A percentile compares a stretch with the other conserved stretches of the same genome.
Evolutionary conservation across 805 yeast species (phyloP).

Genomic region (Komagataella kurtzmanii): DNA sequence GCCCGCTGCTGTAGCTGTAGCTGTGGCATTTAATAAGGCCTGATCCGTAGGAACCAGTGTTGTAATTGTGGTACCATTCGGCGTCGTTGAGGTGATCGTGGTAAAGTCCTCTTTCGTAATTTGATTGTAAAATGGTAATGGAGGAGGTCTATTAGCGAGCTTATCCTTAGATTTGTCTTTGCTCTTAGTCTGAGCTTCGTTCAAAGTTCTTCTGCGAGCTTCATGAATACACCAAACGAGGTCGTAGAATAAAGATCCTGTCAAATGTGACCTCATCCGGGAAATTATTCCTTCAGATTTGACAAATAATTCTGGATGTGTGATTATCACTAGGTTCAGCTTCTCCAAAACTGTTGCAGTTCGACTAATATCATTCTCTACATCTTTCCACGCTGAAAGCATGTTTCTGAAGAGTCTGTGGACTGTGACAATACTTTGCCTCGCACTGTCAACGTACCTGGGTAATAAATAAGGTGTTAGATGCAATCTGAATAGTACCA

Average conservation of each 20-base stretch:
- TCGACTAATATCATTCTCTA: constrained; percentile 81
- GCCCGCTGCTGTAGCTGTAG: constrained; percentile 43
- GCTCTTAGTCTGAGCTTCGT: constrained; percentile 12
- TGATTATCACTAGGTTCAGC: constrained; percentile 71
- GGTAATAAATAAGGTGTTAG: constrained; percentile 61
- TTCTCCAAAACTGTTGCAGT: constrained; percentile 87
- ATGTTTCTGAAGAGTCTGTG: constrained; percentile 82
- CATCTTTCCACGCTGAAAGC: constrained; percentile 81
- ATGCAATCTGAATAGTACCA: constrained; percentile 70
- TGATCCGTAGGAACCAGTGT: constrained; percentile 79
- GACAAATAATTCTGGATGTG: constrained; percentile 74
- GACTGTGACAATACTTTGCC: constrained; percentile 88
- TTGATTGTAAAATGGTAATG: constrained; percentile 83
- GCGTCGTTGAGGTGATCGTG: constrained; percentile 75
- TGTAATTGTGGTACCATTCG: constrained; percentile 85
- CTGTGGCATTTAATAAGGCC: constrained; percentile 52
- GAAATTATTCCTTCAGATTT: constrained; percentile 66
- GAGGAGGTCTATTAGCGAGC: constrained; percentile 28
- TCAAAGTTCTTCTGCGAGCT: constrained; percentile 61
- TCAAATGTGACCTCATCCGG: constrained; percentile 82
- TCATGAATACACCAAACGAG: constrained; percentile 92
- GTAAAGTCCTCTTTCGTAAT: constrained; percentile 82
- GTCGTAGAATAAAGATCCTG: constrained; percentile 85
- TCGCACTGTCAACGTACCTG: constrained; percentile 72
- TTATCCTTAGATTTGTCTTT: not conserved